A percentile compares a stretch with the other conserved stretches of the same genome.
These are phyloP conservation scores for Candida peoriensis DNA, from an alignment of 805 yeast genomes.

Conservation along the genomic window DNA sequence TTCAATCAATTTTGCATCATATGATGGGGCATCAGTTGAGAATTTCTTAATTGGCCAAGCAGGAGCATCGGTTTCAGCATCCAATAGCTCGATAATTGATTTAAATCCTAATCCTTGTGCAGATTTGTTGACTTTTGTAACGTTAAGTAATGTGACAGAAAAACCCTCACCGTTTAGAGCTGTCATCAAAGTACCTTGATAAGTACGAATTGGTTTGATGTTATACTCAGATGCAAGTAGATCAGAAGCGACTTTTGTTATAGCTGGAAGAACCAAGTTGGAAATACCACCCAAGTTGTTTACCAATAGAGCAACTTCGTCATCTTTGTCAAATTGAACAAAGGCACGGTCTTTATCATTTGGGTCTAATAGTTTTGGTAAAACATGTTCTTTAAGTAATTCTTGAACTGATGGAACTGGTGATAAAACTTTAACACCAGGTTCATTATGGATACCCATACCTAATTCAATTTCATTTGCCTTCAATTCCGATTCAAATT, in stretches of 20 bases:
- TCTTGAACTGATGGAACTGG: constrained; percentile 66
- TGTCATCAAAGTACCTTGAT: constrained; percentile 78
- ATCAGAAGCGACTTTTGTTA: constrained; percentile 54
- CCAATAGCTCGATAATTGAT: constrained; percentile 50
- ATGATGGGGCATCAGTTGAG: constrained; percentile 25
- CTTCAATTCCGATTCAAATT: constrained; percentile 46
- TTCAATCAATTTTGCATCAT: constrained; percentile 25
- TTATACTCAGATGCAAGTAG: constrained; percentile 47
- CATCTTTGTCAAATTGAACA: constrained; percentile 60
- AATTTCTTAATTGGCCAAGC: constrained; percentile 57
- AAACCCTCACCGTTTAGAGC: constrained; percentile 92
- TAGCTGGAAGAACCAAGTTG: constrained; percentile 68
- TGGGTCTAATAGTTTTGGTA: constrained; percentile 54
- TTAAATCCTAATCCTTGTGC: constrained; percentile 23
- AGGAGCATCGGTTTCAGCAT: constrained; percentile 70
- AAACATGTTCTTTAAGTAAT: constrained; percentile 50
- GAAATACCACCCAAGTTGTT: constrained; percentile 93
- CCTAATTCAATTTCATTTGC: constrained; percentile 80
- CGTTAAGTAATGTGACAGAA: constrained; percentile 75
- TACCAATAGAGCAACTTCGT: constrained; percentile 64
- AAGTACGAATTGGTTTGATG: constrained; percentile 61
- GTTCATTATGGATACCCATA: constrained; percentile 94
- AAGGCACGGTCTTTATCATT: constrained; percentile 75
- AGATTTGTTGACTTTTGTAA: constrained; percentile 43
- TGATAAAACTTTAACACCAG: constrained; percentile 57